Conservation (phyloP, 495 filamentous ascomycete species). For the Aspergillus steynii region DNA sequence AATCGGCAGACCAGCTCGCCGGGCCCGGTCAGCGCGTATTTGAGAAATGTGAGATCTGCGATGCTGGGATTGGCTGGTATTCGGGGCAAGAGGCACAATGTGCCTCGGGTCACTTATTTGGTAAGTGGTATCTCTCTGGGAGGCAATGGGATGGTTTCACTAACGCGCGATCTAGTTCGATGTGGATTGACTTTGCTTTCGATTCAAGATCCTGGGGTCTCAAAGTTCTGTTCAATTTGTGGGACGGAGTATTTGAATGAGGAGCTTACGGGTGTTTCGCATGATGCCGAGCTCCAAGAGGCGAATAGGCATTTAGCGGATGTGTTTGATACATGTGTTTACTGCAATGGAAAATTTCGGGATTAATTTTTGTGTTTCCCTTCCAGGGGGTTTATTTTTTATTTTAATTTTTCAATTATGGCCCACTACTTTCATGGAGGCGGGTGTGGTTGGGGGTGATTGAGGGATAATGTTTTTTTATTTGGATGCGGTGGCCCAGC, state of each 20-base stretch:
- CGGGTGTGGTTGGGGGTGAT: background rate
- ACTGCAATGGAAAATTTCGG: constrained; percentile 54
- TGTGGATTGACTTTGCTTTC: constrained; percentile 55
- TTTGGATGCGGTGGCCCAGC: background rate
- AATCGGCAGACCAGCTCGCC: constrained; percentile 23
- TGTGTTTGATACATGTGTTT: constrained; percentile 55
- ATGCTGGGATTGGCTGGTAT: constrained; percentile 39
- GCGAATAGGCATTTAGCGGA: constrained; percentile 37
- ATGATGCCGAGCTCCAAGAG: constrained; percentile 20
- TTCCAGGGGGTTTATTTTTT: background rate
- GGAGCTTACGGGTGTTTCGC: constrained; percentile 26
- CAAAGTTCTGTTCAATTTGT: constrained; percentile 56
- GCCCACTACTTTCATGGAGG: no score
- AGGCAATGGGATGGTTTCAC: background rate
- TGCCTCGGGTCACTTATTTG: constrained; percentile 49
- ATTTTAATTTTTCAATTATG: background rate
- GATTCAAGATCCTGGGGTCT: constrained; percentile 55
- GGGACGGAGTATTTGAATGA: constrained; percentile 50
- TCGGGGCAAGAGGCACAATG: constrained; percentile 44
- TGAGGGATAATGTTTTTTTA: background rate
- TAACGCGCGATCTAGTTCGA: constrained; percentile 36
- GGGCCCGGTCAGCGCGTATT: constrained; percentile 31
- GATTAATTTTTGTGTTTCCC: constrained; percentile 9
- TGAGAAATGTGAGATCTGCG: constrained; percentile 52
- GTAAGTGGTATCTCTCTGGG: constrained; percentile 26